Conservation (phyloP, 2,329 filamentous ascomycete species). For the Graphilbum ipis-grandicollis region DNA sequence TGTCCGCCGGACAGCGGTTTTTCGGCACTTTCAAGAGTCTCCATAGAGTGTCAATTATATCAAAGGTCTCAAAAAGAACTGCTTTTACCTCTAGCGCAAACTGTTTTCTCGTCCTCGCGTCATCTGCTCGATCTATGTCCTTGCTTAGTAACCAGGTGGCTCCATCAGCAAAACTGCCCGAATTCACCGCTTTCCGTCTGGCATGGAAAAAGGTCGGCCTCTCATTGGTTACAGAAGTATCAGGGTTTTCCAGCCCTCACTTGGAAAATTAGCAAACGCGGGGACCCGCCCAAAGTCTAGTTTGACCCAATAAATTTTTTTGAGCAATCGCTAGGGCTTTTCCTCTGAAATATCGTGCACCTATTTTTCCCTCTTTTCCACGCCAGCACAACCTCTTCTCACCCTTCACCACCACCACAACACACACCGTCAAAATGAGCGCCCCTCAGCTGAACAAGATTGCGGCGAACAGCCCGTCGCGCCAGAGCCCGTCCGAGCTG, state of each 20-base stretch:
- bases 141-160: too few species aligned
- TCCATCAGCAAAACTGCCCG: background rate
- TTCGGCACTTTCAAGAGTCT: too few species aligned
- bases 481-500: constrained; percentile 90
- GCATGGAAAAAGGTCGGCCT: background rate
- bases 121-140: too few species aligned
- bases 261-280: background rate
- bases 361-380: background rate
- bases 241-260: constrained; percentile 5
- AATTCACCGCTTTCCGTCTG: background rate
- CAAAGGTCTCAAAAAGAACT: too few species aligned
- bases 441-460: constrained; percentile 84
- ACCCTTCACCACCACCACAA: background rate
- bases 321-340: too few species aligned
- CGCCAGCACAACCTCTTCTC: too few species aligned
- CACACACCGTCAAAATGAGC: constrained; percentile 26
- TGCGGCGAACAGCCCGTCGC: constrained; percentile 88
- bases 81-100: too few species aligned
- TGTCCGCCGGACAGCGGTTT: too few species aligned
- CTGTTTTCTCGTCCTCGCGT: too few species aligned
- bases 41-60: too few species aligned
- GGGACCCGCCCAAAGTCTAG: background rate
- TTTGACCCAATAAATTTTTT: too few species aligned
- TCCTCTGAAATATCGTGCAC: background rate
- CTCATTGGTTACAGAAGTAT: background rate